Evolutionary conservation across 768 basidiomycete genomes (phyloP).

Genomic region (Tulasnella calospora): DNA sequence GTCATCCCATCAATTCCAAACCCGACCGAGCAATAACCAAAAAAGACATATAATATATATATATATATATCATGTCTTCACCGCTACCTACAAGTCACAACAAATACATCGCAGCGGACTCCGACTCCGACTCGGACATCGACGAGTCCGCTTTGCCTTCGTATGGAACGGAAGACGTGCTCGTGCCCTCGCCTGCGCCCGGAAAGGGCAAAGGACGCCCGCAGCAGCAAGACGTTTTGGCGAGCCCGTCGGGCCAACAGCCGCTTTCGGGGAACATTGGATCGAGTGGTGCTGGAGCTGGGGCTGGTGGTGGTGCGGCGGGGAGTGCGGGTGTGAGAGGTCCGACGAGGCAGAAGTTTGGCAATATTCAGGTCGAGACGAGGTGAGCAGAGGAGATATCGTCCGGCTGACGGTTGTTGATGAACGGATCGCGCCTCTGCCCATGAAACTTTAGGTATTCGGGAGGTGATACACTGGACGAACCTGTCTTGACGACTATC

Average conservation of each 20-base stretch:
- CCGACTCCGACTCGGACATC: slow-evolving; percentile 63
- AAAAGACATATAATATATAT: too few relatives aligned
- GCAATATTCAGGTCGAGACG: slow-evolving; percentile 85
- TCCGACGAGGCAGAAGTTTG: slow-evolving; percentile 59
- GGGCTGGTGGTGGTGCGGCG: slow-evolving; percentile 32
- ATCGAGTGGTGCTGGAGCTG: not conserved
- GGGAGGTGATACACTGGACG: slow-evolving; percentile 85
- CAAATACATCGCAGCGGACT: slow-evolving; percentile 44
- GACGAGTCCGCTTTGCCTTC: slow-evolving; percentile 78
- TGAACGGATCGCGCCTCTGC: not conserved
- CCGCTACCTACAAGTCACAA: slow-evolving; percentile 19
- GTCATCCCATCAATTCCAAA: not conserved
- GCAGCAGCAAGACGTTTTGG: slow-evolving; percentile 29
- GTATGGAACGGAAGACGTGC: slow-evolving; percentile 49
- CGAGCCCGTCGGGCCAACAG: slow-evolving; percentile 50
- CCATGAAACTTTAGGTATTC: slow-evolving; percentile 51
- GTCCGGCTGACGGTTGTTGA: not conserved
- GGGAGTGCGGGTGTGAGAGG: slow-evolving; percentile 37
- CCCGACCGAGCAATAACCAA: not conserved
- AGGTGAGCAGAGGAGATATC: slow-evolving; percentile 47
- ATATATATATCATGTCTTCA: too few relatives aligned
- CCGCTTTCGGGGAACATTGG: slow-evolving; percentile 72
- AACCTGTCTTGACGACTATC: slow-evolving; percentile 84
- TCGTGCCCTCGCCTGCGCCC: slow-evolving; percentile 35
- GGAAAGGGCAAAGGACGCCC: slow-evolving; percentile 59